phyloP scores from a whole-genome alignment of 78 protist species.

The Dictyostelium brefeldianum region DNA sequence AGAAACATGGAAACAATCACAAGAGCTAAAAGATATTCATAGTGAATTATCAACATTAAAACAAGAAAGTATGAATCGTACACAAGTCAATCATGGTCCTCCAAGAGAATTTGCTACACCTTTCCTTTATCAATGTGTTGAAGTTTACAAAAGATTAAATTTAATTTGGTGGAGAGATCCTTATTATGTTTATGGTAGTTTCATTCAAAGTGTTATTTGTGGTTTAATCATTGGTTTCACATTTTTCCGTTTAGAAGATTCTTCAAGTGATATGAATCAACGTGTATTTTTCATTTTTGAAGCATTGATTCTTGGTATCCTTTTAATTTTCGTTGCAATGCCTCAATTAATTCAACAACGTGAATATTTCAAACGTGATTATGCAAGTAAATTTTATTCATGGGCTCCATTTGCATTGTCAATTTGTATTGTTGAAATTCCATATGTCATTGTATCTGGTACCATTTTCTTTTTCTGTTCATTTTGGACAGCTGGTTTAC shows the following conservation, averaged over 20 bases:
- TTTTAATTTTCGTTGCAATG: slow-evolving; percentile 44
- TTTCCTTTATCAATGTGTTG: neutral
- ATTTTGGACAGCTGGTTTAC: slow-evolving; percentile 63
- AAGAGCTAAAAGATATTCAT: neutral
- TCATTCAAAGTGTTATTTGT: neutral
- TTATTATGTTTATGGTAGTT: slow-evolving; percentile 27
- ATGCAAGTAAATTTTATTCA: slow-evolving; percentile 40
- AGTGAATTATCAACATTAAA: neutral
- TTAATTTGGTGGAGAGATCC: slow-evolving; percentile 70
- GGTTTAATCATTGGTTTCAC: slow-evolving; percentile 68
- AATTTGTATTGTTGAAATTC: slow-evolving; percentile 56
- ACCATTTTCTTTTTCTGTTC: slow-evolving; percentile 63
- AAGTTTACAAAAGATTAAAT: slow-evolving; percentile 52
- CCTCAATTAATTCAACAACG: slow-evolving; percentile 67
- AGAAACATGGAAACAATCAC: slow-evolving; percentile 49
- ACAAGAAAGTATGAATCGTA: neutral
- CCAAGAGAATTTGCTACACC: slow-evolving; percentile 46
- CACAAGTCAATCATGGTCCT: neutral
- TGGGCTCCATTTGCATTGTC: slow-evolving; percentile 48
- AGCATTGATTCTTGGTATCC: slow-evolving; percentile 43
- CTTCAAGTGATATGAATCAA: slow-evolving; percentile 48
- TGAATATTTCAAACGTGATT: slow-evolving; percentile 54
- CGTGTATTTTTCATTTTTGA: slow-evolving; percentile 32
- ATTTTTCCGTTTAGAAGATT: neutral
- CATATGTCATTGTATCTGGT: slow-evolving; percentile 27